Evolutionary conservation across 2,329 filamentous ascomycete species (phyloP).

Genomic region (Davidsoniella neocaledoniae): DNA sequence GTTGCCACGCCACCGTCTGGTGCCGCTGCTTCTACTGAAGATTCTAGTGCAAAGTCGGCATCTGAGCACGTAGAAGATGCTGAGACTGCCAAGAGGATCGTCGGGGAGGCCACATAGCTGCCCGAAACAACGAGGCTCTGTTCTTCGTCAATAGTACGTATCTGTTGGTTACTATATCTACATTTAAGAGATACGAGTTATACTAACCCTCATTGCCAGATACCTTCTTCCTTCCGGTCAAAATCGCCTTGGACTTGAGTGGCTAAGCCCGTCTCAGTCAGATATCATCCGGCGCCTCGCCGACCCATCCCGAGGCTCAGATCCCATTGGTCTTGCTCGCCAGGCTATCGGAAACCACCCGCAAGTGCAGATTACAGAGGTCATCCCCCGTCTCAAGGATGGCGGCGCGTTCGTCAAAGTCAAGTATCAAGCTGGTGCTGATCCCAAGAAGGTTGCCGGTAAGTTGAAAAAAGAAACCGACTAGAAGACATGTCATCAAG

Average conservation of each 20-base stretch:
- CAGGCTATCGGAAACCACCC: conserved; percentile 46
- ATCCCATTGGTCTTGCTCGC: conserved; percentile 37
- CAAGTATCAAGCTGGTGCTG: conserved; percentile 28
- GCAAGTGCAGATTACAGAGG: conserved; percentile 57
- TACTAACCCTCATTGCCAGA: neutral
- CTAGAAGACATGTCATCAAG: neutral
- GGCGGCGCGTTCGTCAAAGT: conserved; percentile 91
- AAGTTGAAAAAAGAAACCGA: conserved; percentile 6
- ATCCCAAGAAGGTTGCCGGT: conserved; percentile 28
- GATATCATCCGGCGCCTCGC: conserved; percentile 24
- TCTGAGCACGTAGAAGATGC: conserved; percentile 10
- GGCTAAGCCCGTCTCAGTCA: conserved; percentile 9
- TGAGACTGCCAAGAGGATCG: conserved; percentile 35
- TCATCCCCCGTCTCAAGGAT: conserved; percentile 73
- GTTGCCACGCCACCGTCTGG: conserved; percentile 3
- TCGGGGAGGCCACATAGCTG: conserved; percentile 67
- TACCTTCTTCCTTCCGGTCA: conserved; percentile 11
- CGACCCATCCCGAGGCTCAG: conserved; percentile 34
- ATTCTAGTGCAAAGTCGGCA: neutral
- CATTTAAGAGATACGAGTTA: neutral
- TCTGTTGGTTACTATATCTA: neutral
- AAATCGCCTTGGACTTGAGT: conserved; percentile 9
- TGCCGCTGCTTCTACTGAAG: too few relatives aligned
- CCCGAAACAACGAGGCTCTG: conserved; percentile 60
- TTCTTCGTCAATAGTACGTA: conserved; percentile 74